Base-by-base conservation (phyloP, 306 rosid species). In the Cicer pinnatifidum region DNA sequence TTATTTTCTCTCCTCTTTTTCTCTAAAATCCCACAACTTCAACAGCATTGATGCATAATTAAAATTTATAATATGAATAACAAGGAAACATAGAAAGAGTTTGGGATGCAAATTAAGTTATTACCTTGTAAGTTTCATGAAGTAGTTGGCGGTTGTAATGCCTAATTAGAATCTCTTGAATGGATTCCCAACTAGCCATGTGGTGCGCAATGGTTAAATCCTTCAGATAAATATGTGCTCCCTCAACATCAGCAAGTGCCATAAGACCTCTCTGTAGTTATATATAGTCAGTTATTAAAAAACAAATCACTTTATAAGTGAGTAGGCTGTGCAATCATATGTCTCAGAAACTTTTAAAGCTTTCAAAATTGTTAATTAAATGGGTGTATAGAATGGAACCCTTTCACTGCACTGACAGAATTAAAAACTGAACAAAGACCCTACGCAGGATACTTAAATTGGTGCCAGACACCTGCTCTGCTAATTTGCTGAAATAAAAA, bases 211-310 rank as follows among this genome's bases (percentile, higher is more conserved):
- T 89, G 59, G 85, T 85, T 71, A 93, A 77, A 67, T 84, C 89
- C 84, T 87, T 93, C 65, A 93, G 83, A 85, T 89, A 91, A 83
- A 93, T 88, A 75, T 84, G 88, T 68, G 98, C 98, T 79, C 96
- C 97, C 86, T 93, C 98, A 75, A 93, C 90, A 84, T 93, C 97
- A 76, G 96, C 98, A 71, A 93, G 94, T 57, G 98, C 92, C 92
- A 80, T 86, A 19, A 93, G 88, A 74, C 97, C 98, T 82, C 98
- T 85, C 98, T 93, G 97, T 56, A 82, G 76, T 81, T 41, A 43
- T 75, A 56, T 68, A 68, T 47, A 64, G 44, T 44, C 11, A 72
- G 16, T 50, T 13, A 75, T 60, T 35, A 76, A 66, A 54, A 44
- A 67, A 20, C 46, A 61, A 52, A 53, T 50, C 12, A 35, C 37